Evolutionary conservation across 2,329 filamentous ascomycete genomes (phyloP).

Genomic region (Trichoderma koningii): DNA sequence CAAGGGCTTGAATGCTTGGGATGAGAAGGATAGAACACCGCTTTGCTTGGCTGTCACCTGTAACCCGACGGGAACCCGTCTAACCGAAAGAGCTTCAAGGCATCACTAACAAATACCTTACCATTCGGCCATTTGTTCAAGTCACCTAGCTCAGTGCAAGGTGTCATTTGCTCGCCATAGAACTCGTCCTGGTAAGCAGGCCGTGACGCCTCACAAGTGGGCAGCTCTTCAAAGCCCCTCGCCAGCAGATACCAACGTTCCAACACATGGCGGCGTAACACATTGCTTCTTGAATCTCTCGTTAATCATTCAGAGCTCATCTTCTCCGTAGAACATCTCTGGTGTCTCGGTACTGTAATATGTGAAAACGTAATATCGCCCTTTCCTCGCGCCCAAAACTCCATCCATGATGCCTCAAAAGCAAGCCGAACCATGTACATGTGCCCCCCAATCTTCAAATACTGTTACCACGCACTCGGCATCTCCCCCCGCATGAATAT

Average conservation of each 20-base stretch:
- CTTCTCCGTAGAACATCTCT: background rate
- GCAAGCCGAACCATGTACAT: slow-evolving; percentile 23
- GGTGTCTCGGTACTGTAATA: background rate
- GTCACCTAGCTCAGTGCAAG: no score
- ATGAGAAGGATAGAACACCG: no score
- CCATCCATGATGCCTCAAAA: slow-evolving; percentile 11
- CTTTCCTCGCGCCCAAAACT: slow-evolving; percentile 24
- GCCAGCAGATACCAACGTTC: background rate
- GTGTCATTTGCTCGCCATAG: no score
- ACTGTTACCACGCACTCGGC: background rate
- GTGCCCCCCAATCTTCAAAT: background rate
- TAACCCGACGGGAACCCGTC: no score
- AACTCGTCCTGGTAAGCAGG: no score
- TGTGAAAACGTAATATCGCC: background rate
- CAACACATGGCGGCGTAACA: background rate
- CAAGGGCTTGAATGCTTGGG: background rate
- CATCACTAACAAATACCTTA: no score
- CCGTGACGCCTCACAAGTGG: no score
- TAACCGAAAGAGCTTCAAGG: no score
- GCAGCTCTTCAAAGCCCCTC: no score
- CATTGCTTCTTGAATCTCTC: background rate
- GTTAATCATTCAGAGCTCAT: background rate
- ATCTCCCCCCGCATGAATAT: background rate
- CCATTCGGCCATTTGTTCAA: no score
- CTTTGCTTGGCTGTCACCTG: no score